Percentiles rank a stretch among this genome's conserved stretches.
phyloP scores from a whole-genome alignment of 2,329 filamentous ascomycete genomes.

The Aspergillus sojae region DNA sequence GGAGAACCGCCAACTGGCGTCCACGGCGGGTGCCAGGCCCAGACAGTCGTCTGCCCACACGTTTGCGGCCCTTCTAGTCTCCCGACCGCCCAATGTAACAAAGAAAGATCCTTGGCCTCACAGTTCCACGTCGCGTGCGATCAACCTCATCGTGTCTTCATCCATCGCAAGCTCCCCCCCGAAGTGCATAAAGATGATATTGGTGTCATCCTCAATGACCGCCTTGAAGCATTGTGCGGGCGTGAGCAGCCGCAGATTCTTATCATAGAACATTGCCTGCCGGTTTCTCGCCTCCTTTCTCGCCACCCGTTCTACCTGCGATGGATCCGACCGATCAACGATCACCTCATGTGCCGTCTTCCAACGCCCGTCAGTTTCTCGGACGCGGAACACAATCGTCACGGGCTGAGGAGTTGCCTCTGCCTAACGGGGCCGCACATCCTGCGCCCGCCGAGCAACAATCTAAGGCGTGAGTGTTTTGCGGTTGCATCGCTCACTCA shows the following conservation, averaged over 20 bases:
- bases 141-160: neutral
- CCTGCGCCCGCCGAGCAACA: neutral
- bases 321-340: conserved; percentile 18
- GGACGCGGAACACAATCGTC: neutral
- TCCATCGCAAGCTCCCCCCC: neutral
- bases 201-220: conserved; percentile 19
- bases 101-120: neutral
- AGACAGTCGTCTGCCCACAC: conserved; percentile 11
- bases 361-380: neutral
- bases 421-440: conserved; percentile 3
- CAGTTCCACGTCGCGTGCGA: neutral
- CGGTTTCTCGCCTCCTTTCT: conserved; percentile 16
- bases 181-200: conserved; percentile 21
- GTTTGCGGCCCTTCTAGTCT: conserved; percentile 11
- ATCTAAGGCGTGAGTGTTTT: conserved; percentile 3
- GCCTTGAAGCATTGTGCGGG: conserved; percentile 22
- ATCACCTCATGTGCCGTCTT: conserved; percentile 10
- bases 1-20: conserved; percentile 8
- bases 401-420: neutral
- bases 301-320: conserved; percentile 16
- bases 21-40: conserved; percentile 18
- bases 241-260: conserved; percentile 18
- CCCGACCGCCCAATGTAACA: conserved; percentile 9
- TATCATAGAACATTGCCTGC: conserved; percentile 20
- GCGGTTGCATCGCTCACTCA: neutral